These are phyloP conservation scores for Lepidium africanum DNA, from an alignment of 345 rosid genomes.

Conservation along the genomic window DNA sequence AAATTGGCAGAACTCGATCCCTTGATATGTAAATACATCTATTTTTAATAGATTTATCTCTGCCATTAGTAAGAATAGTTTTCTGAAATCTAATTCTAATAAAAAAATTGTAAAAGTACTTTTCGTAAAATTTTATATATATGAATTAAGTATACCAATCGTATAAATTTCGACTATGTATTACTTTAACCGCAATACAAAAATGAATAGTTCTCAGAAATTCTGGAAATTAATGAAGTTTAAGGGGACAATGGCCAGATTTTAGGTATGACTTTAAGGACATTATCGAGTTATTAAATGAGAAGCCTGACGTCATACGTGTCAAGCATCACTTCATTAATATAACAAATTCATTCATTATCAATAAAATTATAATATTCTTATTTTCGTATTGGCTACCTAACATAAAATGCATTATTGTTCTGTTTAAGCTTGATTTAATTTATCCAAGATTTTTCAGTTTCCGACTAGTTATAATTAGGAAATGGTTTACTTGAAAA, in stretches of 20 bases:
- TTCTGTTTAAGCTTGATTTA: neutral
- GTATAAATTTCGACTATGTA: too few relatives aligned
- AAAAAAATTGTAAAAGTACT: too few relatives aligned
- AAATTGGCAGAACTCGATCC: too few relatives aligned
- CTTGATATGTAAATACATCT: too few relatives aligned
- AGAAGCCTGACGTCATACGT: conserved; percentile 15
- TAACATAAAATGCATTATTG: neutral
- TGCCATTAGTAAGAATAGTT: too few relatives aligned
- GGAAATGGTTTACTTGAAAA: neutral
- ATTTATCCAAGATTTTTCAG: neutral
- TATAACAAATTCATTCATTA: too few relatives aligned
- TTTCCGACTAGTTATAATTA: neutral
- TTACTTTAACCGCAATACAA: too few relatives aligned
- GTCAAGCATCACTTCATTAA: neutral
- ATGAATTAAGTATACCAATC: too few relatives aligned
- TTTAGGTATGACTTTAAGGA: conserved; percentile 22
- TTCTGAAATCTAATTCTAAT: too few relatives aligned
- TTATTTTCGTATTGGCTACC: neutral
- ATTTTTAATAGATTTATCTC: too few relatives aligned
- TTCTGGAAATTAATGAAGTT: conserved; percentile 4
- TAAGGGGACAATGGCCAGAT: conserved; percentile 22
- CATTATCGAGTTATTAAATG: neutral
- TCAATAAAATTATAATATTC: neutral
- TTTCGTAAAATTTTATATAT: too few relatives aligned
- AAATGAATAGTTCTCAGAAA: too few relatives aligned